Evolutionary conservation across 2,329 filamentous ascomycete genomes (phyloP), one percentile per base, ranked within the genome.

Genomic region (Paracoccidioides brasiliensis): DNA sequence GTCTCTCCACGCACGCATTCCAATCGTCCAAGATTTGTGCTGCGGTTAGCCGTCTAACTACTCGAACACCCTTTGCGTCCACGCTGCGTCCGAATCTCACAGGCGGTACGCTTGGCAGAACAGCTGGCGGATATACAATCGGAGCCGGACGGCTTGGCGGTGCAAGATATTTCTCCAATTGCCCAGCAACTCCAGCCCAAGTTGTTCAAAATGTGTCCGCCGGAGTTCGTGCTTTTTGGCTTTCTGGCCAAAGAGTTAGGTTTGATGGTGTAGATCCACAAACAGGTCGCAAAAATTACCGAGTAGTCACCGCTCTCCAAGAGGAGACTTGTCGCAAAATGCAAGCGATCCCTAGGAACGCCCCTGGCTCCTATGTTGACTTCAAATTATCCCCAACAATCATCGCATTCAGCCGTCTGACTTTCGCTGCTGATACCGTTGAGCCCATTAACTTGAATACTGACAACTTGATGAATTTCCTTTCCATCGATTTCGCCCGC

Each of bases 121-220:
- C 88, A 42, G 88, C 90, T 6, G 90, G 91, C 61, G 93, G 93
- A n/a, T 98, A 98, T 60, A 74, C 88, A 42, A 73, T 79, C 55
- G 88, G 88, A 35, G 81, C 83, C 52, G 85, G 84, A 37, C 78
- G 83, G 49, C 69, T 81, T 57, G 83, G 86, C 61, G 87, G 85
- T 46, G 82, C 84, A 30, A 81, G 91, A 61, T 91, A 91, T 75
- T 97, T 97, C 73, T 94, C 89, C 0, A 90, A 96, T 72, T 81
- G 83, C 0, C 89, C 91, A 1, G 85, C 88, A 8, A 82, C 85
- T 6, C 90, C 89, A 42, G 89, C 90, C 0, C 88, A 97, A 69
- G 89, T 97, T 49, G 81, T 97, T 53, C 86, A 93, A 70, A 95
- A 95, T 71, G 91, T 96, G n/a, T 95, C 89, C 10, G 84, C 90